Evolutionary conservation across 2,329 filamentous ascomycete species (phyloP).

Genomic region (Sporothrix curviconia): DNA sequence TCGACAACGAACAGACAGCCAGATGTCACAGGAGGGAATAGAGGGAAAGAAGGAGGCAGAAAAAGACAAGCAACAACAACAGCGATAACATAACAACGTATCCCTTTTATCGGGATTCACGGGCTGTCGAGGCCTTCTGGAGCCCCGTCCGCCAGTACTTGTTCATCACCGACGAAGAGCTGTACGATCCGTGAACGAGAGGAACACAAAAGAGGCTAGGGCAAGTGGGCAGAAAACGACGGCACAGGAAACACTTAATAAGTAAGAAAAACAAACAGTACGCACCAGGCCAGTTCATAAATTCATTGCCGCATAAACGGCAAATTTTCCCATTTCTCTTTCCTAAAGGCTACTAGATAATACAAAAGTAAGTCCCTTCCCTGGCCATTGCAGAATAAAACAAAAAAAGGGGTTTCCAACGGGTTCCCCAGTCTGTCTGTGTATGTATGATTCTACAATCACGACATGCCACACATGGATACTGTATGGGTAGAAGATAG

Average conservation of each 20-base stretch:
- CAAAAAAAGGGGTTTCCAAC: neutral
- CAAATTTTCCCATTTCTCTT: conserved; percentile 1
- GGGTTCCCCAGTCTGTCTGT: neutral
- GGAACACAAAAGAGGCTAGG: too few species aligned
- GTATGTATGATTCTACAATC: neutral
- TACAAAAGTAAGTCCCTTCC: neutral
- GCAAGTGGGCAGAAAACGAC: neutral
- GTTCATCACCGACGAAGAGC: conserved; percentile 10
- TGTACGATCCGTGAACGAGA: neutral
- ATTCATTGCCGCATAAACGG: too few species aligned
- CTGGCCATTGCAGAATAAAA: neutral
- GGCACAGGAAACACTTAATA: neutral
- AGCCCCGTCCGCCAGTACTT: conserved; percentile 5
- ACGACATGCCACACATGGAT: too few species aligned
- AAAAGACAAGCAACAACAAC: too few species aligned
- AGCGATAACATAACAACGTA: too few species aligned
- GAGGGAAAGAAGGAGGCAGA: neutral
- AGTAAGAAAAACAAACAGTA: neutral
- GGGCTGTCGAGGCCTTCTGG: conserved; percentile 10
- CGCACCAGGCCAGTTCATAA: too few species aligned
- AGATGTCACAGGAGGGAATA: too few species aligned
- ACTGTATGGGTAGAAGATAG: neutral
- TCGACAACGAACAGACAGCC: too few species aligned
- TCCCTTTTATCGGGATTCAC: too few species aligned
- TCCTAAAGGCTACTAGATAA: conserved; percentile 9